Base-by-base conservation (phyloP, 2,329 filamentous ascomycete species). In the Colletotrichum shisoi region DNA sequence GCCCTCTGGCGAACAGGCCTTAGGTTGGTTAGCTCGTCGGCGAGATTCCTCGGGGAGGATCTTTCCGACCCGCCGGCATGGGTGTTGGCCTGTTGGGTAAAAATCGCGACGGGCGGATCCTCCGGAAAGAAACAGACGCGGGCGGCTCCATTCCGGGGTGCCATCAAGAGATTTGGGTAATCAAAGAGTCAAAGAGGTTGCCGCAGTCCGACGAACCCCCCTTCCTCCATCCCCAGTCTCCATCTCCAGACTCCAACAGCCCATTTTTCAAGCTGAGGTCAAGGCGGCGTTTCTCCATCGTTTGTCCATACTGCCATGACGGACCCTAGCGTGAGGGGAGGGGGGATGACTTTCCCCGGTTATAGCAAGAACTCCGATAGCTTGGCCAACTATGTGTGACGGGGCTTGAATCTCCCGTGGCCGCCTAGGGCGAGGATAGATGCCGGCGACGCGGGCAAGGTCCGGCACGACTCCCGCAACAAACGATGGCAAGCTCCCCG, bases 201-300 rank as follows among this genome's bases (percentile, higher is more conserved):
- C 31, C 31, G 7, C 31, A 34, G 8, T 9, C 31, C 8, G 31
- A 34, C 31, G 9, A 34, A 8, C 31, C 31, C 31, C 31, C 31
- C 31, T 7, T 34, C 31, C 31, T 34, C 8, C 31, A 34, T 34
- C 31, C 7, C 31, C 31, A 34, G 31, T 24, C 63, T 37, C 63
- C 59, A 34, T 34, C 31, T 34, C 31, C 31, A 34, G 31, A 24
- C 63, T 37, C 63, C 59, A 40, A 53, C 53, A 54, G 64, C 64
- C 53, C 64, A 56, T 63, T 64, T 59, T 64, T 64, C 64, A 54
- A 64, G 60, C 46, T 54, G 64, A 58, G 64, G 64, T 67, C 64
- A 64, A 31, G 61, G 61, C 54, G 64, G 57, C 27, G 61, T 53
- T 64, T 59, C 60, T 63, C 60, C 60, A 54, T 54, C 34, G 40